Base-by-base conservation (phyloP, 331 rosid species). In the Cydonia oblonga region DNA sequence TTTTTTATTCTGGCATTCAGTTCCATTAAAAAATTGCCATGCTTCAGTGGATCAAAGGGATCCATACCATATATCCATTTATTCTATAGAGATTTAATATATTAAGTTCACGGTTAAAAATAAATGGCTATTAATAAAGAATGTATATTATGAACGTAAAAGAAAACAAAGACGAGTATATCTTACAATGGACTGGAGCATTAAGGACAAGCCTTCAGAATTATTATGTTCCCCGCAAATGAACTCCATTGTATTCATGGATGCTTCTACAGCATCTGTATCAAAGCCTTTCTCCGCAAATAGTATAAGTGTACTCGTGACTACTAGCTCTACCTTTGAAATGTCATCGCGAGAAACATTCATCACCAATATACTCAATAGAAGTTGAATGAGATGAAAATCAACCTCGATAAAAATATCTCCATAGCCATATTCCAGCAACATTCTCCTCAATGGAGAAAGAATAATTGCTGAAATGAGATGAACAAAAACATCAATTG, bases 191-290 rank as follows among this genome's bases (percentile, higher is more conserved):
- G 97, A 93, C 58, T 89, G 96, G 29, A 90, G 96, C 98, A 95
- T 95, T 71, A 89, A 84, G 35, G 96, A 95, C 87, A 91, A 83
- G 52, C 98, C 98, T 35, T 92, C 89, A 51, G 98, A 96, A 82
- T 96, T 87, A 81, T 95, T 95, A 85, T 91, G 88, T 83, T 95
- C 97, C 82, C 96, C 80, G 35, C 89, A 87, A 77, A 97, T 89
- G 84, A 95, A 95, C 79, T 95, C 98, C 83, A 89, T 95, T 20
- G 98, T 95, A 82, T 95, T 95, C 98, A 91, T 88, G 76, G 97
- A 95, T 77, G 98, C 98, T 87, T 95, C 98, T 68, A 95, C 88
- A 24, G 96, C 91, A 73, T 84, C 91, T 59, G 83, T 77, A 57
- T 91, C 96, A 58, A 91, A 95, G 57, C 98, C 97, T 78, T 89